These are phyloP conservation scores for Curvularia lunata DNA, from an alignment of 2,329 filamentous ascomycete species.

Conservation along the genomic window DNA sequence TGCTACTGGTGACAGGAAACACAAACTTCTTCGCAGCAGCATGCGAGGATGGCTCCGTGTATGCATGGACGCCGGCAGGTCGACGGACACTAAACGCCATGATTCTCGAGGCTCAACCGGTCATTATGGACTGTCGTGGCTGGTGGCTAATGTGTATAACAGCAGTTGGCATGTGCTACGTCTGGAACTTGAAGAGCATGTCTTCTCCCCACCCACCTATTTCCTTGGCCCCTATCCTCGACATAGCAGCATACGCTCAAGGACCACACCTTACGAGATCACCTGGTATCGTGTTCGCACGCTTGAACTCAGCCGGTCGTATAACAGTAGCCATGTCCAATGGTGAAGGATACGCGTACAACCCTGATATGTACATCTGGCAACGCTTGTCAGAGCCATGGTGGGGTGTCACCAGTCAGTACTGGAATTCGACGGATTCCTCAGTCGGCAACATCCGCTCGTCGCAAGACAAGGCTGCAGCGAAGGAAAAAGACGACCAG, in stretches of 20 bases:
- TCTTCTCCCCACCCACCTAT: slow-evolving; percentile 87
- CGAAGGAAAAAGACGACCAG: slow-evolving; percentile 53
- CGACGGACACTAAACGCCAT: slow-evolving; percentile 83
- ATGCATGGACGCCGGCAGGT: slow-evolving; percentile 91
- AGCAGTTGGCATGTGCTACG: slow-evolving; percentile 84
- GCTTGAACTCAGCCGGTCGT: slow-evolving; percentile 85
- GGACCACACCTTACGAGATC: slow-evolving; percentile 78
- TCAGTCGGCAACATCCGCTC: slow-evolving; percentile 82
- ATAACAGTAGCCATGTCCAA: slow-evolving; percentile 91
- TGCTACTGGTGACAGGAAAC: slow-evolving; percentile 90
- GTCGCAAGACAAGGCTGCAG: slow-evolving; percentile 49
- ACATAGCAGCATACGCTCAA: slow-evolving; percentile 81
- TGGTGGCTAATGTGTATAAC: slow-evolving; percentile 91
- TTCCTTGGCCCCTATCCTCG: slow-evolving; percentile 85
- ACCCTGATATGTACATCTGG: slow-evolving; percentile 84
- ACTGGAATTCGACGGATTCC: slow-evolving; percentile 97
- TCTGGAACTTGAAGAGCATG: slow-evolving; percentile 89
- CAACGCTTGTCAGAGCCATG: slow-evolving; percentile 94
- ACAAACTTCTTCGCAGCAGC: slow-evolving; percentile 89
- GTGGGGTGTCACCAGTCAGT: slow-evolving; percentile 98
- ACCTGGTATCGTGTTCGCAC: slow-evolving; percentile 87
- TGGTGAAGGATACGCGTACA: slow-evolving; percentile 92
- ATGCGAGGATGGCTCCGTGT: slow-evolving; percentile 89
- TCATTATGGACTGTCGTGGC: slow-evolving; percentile 88
- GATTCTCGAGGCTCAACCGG: slow-evolving; percentile 87